phyloP scores from a whole-genome alignment of 345 rosid species.

The Raphanus sativus region DNA sequence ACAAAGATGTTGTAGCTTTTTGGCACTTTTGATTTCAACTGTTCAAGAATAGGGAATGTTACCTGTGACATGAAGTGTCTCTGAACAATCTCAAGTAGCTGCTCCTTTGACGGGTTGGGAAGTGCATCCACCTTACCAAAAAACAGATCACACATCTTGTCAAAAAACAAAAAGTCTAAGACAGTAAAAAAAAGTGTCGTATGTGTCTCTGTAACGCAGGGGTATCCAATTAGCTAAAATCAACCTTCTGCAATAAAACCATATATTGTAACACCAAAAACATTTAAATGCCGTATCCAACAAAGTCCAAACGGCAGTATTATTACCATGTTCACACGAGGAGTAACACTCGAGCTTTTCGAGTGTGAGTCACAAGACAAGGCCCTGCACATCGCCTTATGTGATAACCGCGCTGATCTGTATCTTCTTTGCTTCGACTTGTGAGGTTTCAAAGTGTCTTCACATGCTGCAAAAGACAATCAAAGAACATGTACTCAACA shows the following conservation, averaged over 20 bases:
- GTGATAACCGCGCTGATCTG: conserved; percentile 72
- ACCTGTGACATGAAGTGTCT: conserved; percentile 98
- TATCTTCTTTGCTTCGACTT: conserved; percentile 71
- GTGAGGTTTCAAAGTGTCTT: conserved; percentile 79
- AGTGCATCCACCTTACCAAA: conserved; percentile 62
- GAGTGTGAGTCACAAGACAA: conserved; percentile 84
- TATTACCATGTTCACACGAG: conserved; percentile 50
- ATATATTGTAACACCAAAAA: not conserved
- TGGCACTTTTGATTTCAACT: not conserved
- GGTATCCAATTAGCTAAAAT: conserved; percentile 89
- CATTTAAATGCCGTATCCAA: not conserved
- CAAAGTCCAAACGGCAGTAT: not conserved
- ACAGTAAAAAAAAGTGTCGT: conserved; percentile 55
- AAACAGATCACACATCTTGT: not conserved
- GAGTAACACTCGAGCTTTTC: conserved; percentile 58
- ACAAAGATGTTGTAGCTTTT: not conserved
- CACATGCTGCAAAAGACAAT: conserved; percentile 54
- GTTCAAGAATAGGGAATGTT: conserved; percentile 5
- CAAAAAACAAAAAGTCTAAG: not conserved
- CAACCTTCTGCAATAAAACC: conserved; percentile 59
- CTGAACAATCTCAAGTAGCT: conserved; percentile 74
- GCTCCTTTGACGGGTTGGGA: conserved; percentile 86
- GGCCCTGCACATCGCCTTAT: conserved; percentile 68
- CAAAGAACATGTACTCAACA: not conserved
- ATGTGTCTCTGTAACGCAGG: conserved; percentile 82